Base-by-base conservation (phyloP, 2,329 filamentous ascomycete genomes). In the Beauveria pseudobassiana region DNA sequence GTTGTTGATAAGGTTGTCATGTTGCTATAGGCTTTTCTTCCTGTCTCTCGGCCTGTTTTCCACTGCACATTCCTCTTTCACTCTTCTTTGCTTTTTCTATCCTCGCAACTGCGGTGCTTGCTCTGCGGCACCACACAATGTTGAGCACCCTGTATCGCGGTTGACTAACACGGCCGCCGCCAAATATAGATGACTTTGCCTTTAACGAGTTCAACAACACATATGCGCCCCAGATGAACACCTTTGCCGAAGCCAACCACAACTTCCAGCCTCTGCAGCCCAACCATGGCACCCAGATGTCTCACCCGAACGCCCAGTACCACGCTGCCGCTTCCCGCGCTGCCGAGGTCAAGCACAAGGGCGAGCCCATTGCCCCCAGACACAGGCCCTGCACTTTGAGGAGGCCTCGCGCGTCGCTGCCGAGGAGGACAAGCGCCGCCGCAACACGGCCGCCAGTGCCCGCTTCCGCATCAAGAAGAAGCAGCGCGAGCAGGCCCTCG, bases 381-480 rank as follows among this genome's bases (percentile, higher is more conserved):
- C 73, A 54, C 80, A 74, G 61, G 75, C 81, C 51, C 66, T 86
- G 63, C 82, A 76, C 67, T 82, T 88, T 54, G 89, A 93, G 73
- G 89, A 92, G 65, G 80, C 85, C 45, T 87, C 88, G 14, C 87
- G 89, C 45, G 67, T 86, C 6, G 88, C 88, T 14, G 91, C 91
- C 24, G 91, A 96, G 74, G 91, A 96, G 75, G 91, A 96, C 73
- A 96, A 96, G 78, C 88, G 91, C 55, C 86, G 91, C 63, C 87
- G 91, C 65, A 96, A 96, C 77, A 96, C 92, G 2, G 91, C 91
- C 38, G 91, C 91, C 61, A 92, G 88, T 66, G 91, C 91, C 20
- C 88, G 91, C 55, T 96, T 96, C 82, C 88, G 91, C 63, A 86
- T 95, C 72, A 96, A 96, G 86, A 96, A 96, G 87, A 96, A 96